Evolutionary conservation across 352 stramenopile genomes (phyloP).

Genomic region (Phytophthora syringae): DNA sequence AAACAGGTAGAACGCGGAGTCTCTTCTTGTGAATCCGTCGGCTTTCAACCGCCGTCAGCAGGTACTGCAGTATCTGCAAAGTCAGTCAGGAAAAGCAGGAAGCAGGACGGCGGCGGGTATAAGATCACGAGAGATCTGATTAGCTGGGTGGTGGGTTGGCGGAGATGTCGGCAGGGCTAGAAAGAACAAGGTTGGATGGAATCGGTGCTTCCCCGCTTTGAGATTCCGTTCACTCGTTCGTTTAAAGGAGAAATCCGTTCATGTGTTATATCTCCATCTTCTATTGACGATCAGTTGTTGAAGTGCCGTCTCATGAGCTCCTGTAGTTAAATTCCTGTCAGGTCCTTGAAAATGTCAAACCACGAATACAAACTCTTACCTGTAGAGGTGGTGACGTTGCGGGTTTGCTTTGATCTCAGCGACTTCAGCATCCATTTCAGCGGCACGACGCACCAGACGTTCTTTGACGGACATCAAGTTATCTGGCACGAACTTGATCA

Average conservation of each 20-base stretch:
- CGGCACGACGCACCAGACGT: conserved; percentile 56
- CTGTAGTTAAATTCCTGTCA: neutral
- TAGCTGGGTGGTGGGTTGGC: conserved; percentile 28
- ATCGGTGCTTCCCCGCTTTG: conserved; percentile 33
- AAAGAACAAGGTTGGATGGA: conserved; percentile 45
- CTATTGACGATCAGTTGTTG: conserved; percentile 2
- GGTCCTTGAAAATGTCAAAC: too few relatives aligned
- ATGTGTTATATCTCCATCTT: conserved; percentile 25
- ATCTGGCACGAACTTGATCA: conserved; percentile 73
- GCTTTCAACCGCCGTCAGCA: conserved; percentile 20
- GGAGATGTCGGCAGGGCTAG: conserved; percentile 27
- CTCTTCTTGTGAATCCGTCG: conserved; percentile 26
- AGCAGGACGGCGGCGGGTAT: conserved; percentile 23
- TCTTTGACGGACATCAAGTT: conserved; percentile 71
- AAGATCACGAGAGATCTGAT: conserved; percentile 19
- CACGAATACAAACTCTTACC: too few relatives aligned
- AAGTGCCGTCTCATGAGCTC: too few relatives aligned
- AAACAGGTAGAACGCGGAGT: conserved; percentile 27
- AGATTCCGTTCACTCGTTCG: conserved; percentile 26
- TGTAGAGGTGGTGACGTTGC: conserved; percentile 75
- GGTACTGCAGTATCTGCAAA: conserved; percentile 13
- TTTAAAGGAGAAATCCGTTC: conserved; percentile 40
- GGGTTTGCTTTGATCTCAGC: conserved; percentile 62
- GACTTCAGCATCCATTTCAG: conserved; percentile 57
- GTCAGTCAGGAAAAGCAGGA: conserved; percentile 17